Evolutionary conservation across 1,284 basidiomycete species (phyloP), one percentile per base, ranked within the genome.

Genomic region (Ceratobasidium sp.): DNA sequence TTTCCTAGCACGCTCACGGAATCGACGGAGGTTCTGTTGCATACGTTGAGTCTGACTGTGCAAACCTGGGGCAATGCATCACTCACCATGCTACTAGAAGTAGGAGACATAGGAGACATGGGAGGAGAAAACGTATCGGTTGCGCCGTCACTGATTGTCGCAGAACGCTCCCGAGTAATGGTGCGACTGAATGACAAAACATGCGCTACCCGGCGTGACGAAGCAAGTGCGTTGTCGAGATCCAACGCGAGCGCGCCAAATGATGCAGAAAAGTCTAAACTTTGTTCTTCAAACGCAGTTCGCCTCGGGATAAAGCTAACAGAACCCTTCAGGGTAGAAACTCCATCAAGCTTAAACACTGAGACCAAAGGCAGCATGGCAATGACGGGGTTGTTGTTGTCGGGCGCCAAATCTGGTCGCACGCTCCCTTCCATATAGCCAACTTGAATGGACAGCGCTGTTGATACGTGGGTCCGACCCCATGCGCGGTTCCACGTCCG

Each of bases 401-500:
- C 41, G 18, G 36, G 23, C 30, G 76, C 69, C 23, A 75, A 76
- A 41, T 79, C 50, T 23, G 73, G 78, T 50, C 64, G 67, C 74
- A 80, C 83, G 52, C 78, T 83, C 6, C 86, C 87, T 60, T 81
- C 78, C 36, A 91, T 78, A 65, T 85, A 83, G 55, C 81, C 81
- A 57, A 89, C 77, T 45, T 81, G 84, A 34, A 92, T 78, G 46
- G 83, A 81, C 59, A 90, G 78, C 1, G 83, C 83, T 1, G 85
- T 84, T 21, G 82, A 83, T 30, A 87, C 89, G 72, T 84, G 84
- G 50, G 86, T 88, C 59, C 83, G 84, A 26, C 88, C 89, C 82
- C 89, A 86, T 32, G 89, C 90, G 61, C 86, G 83, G 72, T 90
- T 87, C 83, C 90, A 85, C 46, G 89, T 87, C 72, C 89, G 82